phyloP scores from a whole-genome alignment of 208 protist species.

The Acanthamoeba healyi region DNA sequence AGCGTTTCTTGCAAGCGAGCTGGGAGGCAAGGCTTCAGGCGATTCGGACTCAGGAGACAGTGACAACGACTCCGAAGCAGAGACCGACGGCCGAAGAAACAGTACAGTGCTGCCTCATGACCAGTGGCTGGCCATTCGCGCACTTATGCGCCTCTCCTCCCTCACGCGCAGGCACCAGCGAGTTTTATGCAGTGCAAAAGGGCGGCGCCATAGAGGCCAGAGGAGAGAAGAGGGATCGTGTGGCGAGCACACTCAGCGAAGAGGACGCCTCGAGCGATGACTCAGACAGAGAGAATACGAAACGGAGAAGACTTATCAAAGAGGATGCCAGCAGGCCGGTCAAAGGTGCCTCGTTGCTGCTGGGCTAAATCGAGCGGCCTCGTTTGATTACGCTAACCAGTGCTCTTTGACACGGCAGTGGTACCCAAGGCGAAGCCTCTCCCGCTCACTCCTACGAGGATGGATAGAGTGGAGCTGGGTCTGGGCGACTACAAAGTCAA shows the following conservation, averaged over 20 bases:
- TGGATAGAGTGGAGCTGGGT: neutral
- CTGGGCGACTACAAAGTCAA: neutral
- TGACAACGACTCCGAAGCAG: neutral
- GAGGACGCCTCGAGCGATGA: conserved; percentile 54
- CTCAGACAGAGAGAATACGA: neutral
- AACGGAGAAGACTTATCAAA: neutral
- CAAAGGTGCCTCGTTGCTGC: neutral
- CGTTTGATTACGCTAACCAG: neutral
- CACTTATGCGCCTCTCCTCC: neutral
- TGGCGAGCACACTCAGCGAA: conserved; percentile 39
- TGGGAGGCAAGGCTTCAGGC: conserved; percentile 18
- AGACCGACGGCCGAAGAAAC: neutral
- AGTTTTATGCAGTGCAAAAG: conserved; percentile 36
- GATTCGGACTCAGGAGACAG: neutral
- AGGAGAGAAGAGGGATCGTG: neutral
- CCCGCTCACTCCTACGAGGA: neutral
- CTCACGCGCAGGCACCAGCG: neutral
- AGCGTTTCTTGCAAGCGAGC: conserved; percentile 34
- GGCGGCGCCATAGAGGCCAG: neutral
- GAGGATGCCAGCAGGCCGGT: neutral
- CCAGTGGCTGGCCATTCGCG: too few relatives aligned
- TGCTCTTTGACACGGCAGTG: neutral
- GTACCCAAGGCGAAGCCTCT: neutral
- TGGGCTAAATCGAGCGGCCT: neutral
- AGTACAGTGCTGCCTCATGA: neutral